A percentile compares a stretch with the other conserved stretches of the same genome.
phyloP scores from a whole-genome alignment of 352 stramenopile species.

The Phytophthora idaei region DNA sequence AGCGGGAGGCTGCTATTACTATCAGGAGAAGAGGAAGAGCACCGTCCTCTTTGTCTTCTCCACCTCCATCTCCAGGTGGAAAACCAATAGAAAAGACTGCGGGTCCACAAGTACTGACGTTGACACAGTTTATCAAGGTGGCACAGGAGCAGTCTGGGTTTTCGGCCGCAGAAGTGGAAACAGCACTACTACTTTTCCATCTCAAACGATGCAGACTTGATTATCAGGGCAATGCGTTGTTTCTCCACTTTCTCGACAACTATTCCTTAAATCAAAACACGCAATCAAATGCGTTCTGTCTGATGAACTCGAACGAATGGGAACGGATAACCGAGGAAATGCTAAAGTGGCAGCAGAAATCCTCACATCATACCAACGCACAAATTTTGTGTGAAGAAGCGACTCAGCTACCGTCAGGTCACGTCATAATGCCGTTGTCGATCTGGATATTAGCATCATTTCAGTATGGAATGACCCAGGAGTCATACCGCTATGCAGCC shows the following conservation, averaged over 20 bases:
- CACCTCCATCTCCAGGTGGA: conserved; percentile 9
- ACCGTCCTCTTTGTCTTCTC: conserved; percentile 11
- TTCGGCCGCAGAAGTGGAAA: conserved; percentile 26
- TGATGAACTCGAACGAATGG: conserved; percentile 16
- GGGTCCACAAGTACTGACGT: conserved; percentile 11
- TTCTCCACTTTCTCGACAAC: neutral
- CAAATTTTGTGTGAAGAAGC: conserved; percentile 14
- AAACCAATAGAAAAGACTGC: neutral
- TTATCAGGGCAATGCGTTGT: too few species aligned
- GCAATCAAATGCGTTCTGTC: conserved; percentile 17
- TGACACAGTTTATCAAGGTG: conserved; percentile 32
- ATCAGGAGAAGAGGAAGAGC: neutral
- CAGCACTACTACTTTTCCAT: conserved; percentile 34
- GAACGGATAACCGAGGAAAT: conserved; percentile 1
- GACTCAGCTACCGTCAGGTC: conserved; percentile 10
- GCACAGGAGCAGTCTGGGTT: conserved; percentile 21
- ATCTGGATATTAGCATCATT: conserved; percentile 16
- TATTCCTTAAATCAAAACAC: neutral
- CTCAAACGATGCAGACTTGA: conserved; percentile 2
- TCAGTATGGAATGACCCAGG: conserved; percentile 1
- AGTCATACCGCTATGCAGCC: neutral
- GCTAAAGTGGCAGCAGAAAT: neutral
- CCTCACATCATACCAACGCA: neutral
- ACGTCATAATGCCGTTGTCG: conserved; percentile 14
- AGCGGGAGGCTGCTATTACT: conserved; percentile 22